Conservation (phyloP, 2,329 filamentous ascomycete species). For the Rhynchosporium secalis region DNA sequence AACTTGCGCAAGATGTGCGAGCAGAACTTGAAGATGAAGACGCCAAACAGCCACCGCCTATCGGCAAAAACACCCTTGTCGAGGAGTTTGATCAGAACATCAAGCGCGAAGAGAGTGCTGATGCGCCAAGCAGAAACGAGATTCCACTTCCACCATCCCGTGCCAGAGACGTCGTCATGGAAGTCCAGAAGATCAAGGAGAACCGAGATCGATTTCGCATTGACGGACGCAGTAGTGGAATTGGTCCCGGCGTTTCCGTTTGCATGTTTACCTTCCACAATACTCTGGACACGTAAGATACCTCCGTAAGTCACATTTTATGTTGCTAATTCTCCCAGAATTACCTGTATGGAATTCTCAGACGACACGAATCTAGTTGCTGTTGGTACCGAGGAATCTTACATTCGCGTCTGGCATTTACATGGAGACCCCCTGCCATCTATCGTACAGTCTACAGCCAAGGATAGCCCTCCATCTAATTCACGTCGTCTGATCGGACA, state of each 20-base stretch:
- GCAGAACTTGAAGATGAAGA: conserved; percentile 88
- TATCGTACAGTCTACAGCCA: conserved; percentile 58
- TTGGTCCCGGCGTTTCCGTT: conserved; percentile 80
- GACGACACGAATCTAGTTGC: conserved; percentile 86
- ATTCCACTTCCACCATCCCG: conserved; percentile 86
- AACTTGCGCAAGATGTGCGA: conserved; percentile 81
- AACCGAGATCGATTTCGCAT: conserved; percentile 90
- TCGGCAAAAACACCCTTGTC: conserved; percentile 71
- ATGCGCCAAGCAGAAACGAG: conserved; percentile 74
- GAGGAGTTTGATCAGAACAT: conserved; percentile 86
- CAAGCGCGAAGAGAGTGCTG: conserved; percentile 86
- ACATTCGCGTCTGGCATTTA: conserved; percentile 91
- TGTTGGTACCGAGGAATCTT: conserved; percentile 88
- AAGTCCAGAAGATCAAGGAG: conserved; percentile 91
- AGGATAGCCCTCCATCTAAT: conserved; percentile 65
- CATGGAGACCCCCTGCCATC: conserved; percentile 80
- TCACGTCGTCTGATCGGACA: conserved; percentile 84
- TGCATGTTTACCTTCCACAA: conserved; percentile 99
- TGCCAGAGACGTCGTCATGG: conserved; percentile 86
- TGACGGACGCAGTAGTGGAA: conserved; percentile 77
- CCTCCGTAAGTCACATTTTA: background rate
- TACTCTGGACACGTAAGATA: conserved; percentile 78
- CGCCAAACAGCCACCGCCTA: conserved; percentile 66
- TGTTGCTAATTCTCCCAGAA: conserved; percentile 48
- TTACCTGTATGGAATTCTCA: conserved; percentile 95